These are phyloP conservation scores for Leccinum fallax DNA, from an alignment of 1,284 basidiomycete genomes.

Conservation along the genomic window DNA sequence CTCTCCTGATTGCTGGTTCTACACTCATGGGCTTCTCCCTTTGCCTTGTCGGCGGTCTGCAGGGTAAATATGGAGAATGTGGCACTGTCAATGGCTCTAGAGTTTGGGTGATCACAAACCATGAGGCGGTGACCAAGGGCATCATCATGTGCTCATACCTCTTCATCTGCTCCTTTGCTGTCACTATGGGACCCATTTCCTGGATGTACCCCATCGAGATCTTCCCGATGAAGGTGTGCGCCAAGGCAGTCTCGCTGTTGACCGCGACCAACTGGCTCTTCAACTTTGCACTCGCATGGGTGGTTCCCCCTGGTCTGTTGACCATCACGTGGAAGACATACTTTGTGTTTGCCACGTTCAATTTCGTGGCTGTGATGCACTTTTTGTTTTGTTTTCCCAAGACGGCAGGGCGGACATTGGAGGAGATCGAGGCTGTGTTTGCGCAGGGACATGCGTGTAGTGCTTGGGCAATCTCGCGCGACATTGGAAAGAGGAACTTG, in stretches of 20 bases:
- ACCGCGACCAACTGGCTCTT: slow-evolving; percentile 72
- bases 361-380: slow-evolving; percentile 69
- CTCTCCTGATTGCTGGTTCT: slow-evolving; percentile 68
- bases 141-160: slow-evolving; percentile 79
- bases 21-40: slow-evolving; percentile 75
- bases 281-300: slow-evolving; percentile 73
- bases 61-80: slow-evolving; percentile 69
- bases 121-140: slow-evolving; percentile 60
- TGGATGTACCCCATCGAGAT: slow-evolving; percentile 71
- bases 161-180: slow-evolving; percentile 72
- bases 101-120: slow-evolving; percentile 64
- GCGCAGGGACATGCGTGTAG: slow-evolving; percentile 64
- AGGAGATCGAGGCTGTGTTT: slow-evolving; percentile 79
- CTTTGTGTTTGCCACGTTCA: slow-evolving; percentile 79
- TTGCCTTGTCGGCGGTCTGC: slow-evolving; percentile 75
- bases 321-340: slow-evolving; percentile 63
- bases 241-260: slow-evolving; percentile 69
- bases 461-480: slow-evolving; percentile 68
- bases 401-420: slow-evolving; percentile 69
- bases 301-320: slow-evolving; percentile 57
- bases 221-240: slow-evolving; percentile 71
- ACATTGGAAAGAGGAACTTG: slow-evolving; percentile 65
- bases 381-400: slow-evolving; percentile 77
- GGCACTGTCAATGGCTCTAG: slow-evolving; percentile 27
- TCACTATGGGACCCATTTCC: slow-evolving; percentile 48